Evolutionary conservation across 169 alveolate species (phyloP), one percentile per base, ranked within the genome.

Genomic region (Plasmodium ovale): DNA sequence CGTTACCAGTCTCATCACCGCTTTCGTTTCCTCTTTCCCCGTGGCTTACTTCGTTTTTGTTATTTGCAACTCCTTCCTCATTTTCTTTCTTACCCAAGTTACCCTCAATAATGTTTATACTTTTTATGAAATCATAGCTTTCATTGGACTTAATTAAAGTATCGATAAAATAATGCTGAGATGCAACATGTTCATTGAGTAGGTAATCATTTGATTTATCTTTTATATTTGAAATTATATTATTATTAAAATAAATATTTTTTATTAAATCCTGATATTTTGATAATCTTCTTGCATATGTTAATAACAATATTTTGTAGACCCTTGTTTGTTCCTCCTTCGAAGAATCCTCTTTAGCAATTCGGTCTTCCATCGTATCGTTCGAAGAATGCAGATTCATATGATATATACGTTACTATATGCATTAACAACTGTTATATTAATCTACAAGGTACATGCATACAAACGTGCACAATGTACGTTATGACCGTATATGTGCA

Each of bases 81-180:
- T 79, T 39, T 79, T 58, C 70, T 35, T 69, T 69, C 31, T 64
- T 67, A 64, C 16, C 58, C 19, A n/a, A 14, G 27, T 64, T 31
- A 27, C 39, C 42, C 47, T 64, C 74, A 4, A 64, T 21, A 19
- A 49, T 31, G 25, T 79, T 54, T n/a, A 74, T 59, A 54, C 49
- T 79, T 64, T 79, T 79, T 33, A 79, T 53, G 37, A 79, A 79
- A 19, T 51, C 89, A 21, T 79, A 56, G 16, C 51, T 62, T 27
- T 79, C 89, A 79, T 79, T 79, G 31, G 89, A 64, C 49, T 79
- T 79, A 51, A 79, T 53, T 79, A 79, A 65, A n/a, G 89, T 65
- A 39, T 79, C 89, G 27, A 79, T 64, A 39, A 65, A 79, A 79
- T 25, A 31, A 65, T 79, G 89, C 33, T 79, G 89, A 25, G 89